Base-by-base conservation (phyloP, 441 rosid species). In the Pelargonium cotyledonis region DNA sequence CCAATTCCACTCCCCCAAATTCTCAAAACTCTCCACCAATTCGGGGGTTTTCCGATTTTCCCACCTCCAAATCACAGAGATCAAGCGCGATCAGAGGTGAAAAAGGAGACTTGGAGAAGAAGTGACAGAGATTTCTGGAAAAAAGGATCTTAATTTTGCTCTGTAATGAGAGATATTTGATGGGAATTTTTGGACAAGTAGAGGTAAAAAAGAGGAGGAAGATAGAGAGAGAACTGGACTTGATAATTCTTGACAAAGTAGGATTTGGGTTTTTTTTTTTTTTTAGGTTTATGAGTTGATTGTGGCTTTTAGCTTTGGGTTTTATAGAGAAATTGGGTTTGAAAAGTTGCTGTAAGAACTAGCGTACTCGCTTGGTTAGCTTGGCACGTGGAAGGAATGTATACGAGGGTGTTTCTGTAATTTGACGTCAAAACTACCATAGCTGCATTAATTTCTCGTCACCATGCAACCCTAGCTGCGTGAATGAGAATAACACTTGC, bases 1-100 rank as follows among this genome's bases (percentile, higher is more conserved):
- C 62, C 62, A 57, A 57, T 18, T 57, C 62, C 62, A 57, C 62
- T 5, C 12, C 62, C 62, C 29, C 62, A 57, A 57, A 16, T 18
- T 18, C 23, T 18, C 23, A 57, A 55, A 16, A 19, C 26, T 18
- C 62, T 57, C 26, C 62, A 6, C 62, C 62, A 21, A 57, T 6
- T 57, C 7, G 62, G 62, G 62, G 11, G 0, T 7, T 40, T 40
- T 40, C 43, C 2, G 43, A 15, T 57, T 57, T 3, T 6, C 62
- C 11, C 19, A 57, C 62, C 62, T 57, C 29, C 23, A 57, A 57
- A 57, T 57, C 62, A 57, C 23, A 57, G 62, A 57, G 62, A 57
- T 57, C 62, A 57, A 7, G 62, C 23, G 26, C 62, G 21, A 57
- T 57, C 62, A 29, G 62, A 57, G 62, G 29, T 16, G 62, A 21